Conservation (phyloP, 331 rosid species). For the Stylosanthes scabra region DNA sequence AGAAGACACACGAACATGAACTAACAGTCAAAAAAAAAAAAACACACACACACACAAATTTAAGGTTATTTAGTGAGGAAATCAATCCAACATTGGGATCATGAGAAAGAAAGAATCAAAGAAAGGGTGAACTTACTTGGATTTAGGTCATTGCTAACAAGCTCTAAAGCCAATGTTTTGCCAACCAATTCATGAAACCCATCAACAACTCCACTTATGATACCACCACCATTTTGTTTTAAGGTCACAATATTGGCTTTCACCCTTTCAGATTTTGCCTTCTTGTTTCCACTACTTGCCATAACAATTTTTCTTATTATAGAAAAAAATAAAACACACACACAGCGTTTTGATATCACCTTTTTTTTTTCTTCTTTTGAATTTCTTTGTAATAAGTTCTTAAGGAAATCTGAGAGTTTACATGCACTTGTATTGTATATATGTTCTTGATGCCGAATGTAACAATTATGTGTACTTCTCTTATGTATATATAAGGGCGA, state of each 20-base stretch:
- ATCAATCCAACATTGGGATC: too few relatives aligned
- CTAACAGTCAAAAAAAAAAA: too few relatives aligned
- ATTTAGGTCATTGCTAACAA: conserved; percentile 38
- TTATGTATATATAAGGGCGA: not conserved
- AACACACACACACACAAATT: too few relatives aligned
- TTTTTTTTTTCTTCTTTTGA: not conserved
- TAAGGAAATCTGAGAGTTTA: not conserved
- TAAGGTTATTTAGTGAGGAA: too few relatives aligned
- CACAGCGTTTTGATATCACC: not conserved
- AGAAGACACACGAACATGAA: too few relatives aligned
- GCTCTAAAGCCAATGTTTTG: conserved; percentile 42
- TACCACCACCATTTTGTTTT: conserved; percentile 28
- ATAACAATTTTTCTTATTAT: not conserved
- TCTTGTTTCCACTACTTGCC: not conserved
- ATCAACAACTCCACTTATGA: conserved; percentile 15
- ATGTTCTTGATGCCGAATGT: not conserved
- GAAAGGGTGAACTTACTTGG: conserved; percentile 25
- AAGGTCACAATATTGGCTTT: conserved; percentile 6
- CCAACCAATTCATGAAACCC: conserved; percentile 22
- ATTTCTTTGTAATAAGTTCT: not conserved
- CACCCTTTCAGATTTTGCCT: not conserved
- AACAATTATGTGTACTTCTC: too few relatives aligned
- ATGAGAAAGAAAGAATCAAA: too few relatives aligned
- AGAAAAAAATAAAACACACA: not conserved
- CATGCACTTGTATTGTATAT: not conserved